Base-by-base conservation (phyloP, 2,329 filamentous ascomycete genomes). In the Parastagonospora nodorum region DNA sequence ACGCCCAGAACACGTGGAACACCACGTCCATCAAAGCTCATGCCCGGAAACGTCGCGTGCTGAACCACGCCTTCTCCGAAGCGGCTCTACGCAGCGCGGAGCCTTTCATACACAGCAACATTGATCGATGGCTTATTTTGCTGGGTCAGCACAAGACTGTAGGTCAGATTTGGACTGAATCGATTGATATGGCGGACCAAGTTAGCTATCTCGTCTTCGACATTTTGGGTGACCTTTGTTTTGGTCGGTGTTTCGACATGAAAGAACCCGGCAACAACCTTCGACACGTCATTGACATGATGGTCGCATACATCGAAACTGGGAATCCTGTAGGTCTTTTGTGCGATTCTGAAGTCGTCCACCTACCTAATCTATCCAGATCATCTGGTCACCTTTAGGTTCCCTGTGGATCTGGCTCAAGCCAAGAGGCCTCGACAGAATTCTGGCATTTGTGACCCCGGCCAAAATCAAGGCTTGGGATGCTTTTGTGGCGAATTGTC, bases 181-280 rank as follows among this genome's bases (percentile, higher is more conserved):
- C 58, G 10, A 38, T 59, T 29, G 53, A 64, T 38, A 62, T 65
- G 56, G 43, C 47, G 24, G 54, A 61, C 24, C 60, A 52, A 49
- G 46, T 60, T 32, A 61, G 71, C 33, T 77, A 67, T 52, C 64
- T 80, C 31, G 69, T 74, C 15, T 75, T 79, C 51, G 78, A 80
- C 45, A 72, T 80, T 41, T 76, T 81, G 58, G 75, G 75, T 24
- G 75, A 78, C 43, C 59, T 77, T 8, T 71, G 67, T 47, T 73
- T 75, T 51, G 72, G 72, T 8, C 67, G 72, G 50, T 55, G 63
- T 29, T 73, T 77, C 53, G 57, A 64, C 38, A 71, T 74, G 68
- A 66, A 65, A 33, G 62, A 65, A 37, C 49, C 49, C 14, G 52
- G 46, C 11, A 66, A 55, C 46, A 45, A 60, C 14, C 48, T 63